A percentile compares a stretch with the other conserved stretches of the same genome.
Conservation (phyloP, 352 stramenopile species). For the Globisporangium yorkense region DNA sequence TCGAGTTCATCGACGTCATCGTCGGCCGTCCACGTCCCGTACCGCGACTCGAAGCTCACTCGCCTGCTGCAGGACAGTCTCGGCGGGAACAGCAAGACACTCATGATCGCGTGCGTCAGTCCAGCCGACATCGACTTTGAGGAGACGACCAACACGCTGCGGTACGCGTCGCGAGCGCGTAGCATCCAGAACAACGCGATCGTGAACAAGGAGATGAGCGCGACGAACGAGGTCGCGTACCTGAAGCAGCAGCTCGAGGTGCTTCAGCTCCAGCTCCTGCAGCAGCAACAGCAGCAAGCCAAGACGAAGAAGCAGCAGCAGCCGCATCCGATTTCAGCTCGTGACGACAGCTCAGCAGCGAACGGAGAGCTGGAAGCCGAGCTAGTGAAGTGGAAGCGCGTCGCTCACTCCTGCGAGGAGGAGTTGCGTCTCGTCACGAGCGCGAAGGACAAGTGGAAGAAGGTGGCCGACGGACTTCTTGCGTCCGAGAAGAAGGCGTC, state of each 20-base stretch:
- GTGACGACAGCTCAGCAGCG: background rate
- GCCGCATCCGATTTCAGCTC: background rate
- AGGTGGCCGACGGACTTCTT: slow-evolving; percentile 37
- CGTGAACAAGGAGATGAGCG: slow-evolving; percentile 95
- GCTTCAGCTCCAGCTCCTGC: slow-evolving; percentile 52
- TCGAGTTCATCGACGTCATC: slow-evolving; percentile 11
- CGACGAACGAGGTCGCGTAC: slow-evolving; percentile 61
- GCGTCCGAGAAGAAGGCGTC: background rate
- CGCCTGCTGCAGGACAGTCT: slow-evolving; percentile 88
- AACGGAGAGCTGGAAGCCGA: slow-evolving; percentile 6
- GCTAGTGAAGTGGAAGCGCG: slow-evolving; percentile 23
- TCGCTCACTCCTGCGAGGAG: slow-evolving; percentile 26
- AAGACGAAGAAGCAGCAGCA: too few species aligned
- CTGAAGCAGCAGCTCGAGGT: slow-evolving; percentile 69
- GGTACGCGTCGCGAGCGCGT: slow-evolving; percentile 93
- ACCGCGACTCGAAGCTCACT: slow-evolving; percentile 97
- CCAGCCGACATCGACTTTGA: slow-evolving; percentile 79
- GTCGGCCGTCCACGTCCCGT: slow-evolving; percentile 76
- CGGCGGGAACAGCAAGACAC: slow-evolving; percentile 66
- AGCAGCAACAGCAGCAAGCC: slow-evolving; percentile 14
- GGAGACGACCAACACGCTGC: slow-evolving; percentile 96
- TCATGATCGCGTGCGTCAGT: slow-evolving; percentile 80
- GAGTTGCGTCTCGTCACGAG: slow-evolving; percentile 39
- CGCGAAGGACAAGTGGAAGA: slow-evolving; percentile 67
- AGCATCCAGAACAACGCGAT: slow-evolving; percentile 98